These are phyloP conservation scores for Xylaria polymorpha DNA, from an alignment of 2,329 filamentous ascomycete species.

Conservation along the genomic window DNA sequence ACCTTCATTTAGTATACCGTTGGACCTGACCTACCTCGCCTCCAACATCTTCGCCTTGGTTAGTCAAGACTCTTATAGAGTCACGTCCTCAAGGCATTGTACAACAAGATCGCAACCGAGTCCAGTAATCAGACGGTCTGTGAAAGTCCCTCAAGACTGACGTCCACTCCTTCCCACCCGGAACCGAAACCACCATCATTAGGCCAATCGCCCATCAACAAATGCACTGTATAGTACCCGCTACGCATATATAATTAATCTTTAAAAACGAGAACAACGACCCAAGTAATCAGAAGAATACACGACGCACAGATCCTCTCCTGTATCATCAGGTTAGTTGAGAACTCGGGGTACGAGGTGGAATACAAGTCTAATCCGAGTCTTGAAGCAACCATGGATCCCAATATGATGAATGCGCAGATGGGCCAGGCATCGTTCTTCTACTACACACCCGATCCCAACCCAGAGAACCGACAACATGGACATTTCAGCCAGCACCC, in stretches of 20 bases:
- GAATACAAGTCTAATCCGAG: conserved; percentile 45
- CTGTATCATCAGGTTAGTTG: conserved; percentile 50
- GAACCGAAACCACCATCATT: conserved; percentile 53
- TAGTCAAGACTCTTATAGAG: conserved; percentile 43
- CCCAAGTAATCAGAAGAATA: conserved; percentile 31
- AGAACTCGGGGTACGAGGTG: conserved; percentile 26
- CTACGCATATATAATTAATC: conserved; percentile 50
- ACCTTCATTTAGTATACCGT: conserved; percentile 51
- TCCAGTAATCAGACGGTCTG: conserved; percentile 48
- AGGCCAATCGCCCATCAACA: conserved; percentile 49
- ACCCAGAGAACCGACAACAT: conserved; percentile 77
- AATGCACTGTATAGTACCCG: conserved; percentile 48
- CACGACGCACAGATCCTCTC: conserved; percentile 33
- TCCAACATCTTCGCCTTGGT: conserved; percentile 38
- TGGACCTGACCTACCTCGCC: conserved; percentile 39
- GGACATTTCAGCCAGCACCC: conserved; percentile 78
- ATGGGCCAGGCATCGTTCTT: conserved; percentile 83
- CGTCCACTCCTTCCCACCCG: conserved; percentile 51
- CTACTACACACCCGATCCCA: conserved; percentile 85
- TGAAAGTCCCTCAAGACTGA: conserved; percentile 44
- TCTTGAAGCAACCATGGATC: conserved; percentile 68
- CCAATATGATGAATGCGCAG: conserved; percentile 66
- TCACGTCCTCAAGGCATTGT: conserved; percentile 44
- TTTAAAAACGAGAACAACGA: conserved; percentile 44
- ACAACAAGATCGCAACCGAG: conserved; percentile 48